phyloP scores from a whole-genome alignment of 1,284 basidiomycete species.

The Apiotrichum sp. region DNA sequence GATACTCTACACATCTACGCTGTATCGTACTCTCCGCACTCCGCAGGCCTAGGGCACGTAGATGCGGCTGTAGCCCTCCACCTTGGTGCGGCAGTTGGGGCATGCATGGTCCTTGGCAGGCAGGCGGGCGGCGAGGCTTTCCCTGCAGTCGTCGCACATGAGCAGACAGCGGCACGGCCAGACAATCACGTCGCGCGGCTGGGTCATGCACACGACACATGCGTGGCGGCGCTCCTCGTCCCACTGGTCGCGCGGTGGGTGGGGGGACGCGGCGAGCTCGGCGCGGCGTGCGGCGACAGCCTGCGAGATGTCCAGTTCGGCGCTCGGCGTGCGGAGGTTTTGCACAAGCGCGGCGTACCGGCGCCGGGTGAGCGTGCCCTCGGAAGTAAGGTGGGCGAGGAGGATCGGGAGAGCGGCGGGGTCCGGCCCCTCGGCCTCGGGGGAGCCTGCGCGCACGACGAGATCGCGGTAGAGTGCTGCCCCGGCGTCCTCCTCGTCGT shows the following conservation, averaged over 20 bases:
- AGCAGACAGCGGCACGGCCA: conserved; percentile 45
- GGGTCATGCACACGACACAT: conserved; percentile 44
- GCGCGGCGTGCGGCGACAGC: conserved; percentile 19
- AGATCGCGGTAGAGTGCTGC: conserved; percentile 28
- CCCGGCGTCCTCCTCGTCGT: conserved; percentile 19
- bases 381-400: conserved; percentile 41
- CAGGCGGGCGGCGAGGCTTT: conserved; percentile 39
- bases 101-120: conserved; percentile 41
- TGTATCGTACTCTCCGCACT: too few relatives aligned
- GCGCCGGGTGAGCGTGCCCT: conserved; percentile 32
- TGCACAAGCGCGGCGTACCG: conserved; percentile 34
- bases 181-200: conserved; percentile 41
- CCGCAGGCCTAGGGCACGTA: conserved; percentile 24
- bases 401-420: conserved; percentile 30
- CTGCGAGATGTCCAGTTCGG: conserved; percentile 9
- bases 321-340: not conserved
- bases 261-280: conserved; percentile 3
- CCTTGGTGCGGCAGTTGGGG: conserved; percentile 30
- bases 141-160: conserved; percentile 43
- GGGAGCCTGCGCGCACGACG: conserved; percentile 10
- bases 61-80: conserved; percentile 42
- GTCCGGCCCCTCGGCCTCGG: conserved; percentile 7
- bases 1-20: too few relatives aligned
- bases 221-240: conserved; percentile 37
- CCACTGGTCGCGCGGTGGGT: conserved; percentile 23